Evolutionary conservation across 2,329 filamentous ascomycete species (phyloP), one percentile per base, ranked within the genome.

Genomic region (Paecilomyces niveus): DNA sequence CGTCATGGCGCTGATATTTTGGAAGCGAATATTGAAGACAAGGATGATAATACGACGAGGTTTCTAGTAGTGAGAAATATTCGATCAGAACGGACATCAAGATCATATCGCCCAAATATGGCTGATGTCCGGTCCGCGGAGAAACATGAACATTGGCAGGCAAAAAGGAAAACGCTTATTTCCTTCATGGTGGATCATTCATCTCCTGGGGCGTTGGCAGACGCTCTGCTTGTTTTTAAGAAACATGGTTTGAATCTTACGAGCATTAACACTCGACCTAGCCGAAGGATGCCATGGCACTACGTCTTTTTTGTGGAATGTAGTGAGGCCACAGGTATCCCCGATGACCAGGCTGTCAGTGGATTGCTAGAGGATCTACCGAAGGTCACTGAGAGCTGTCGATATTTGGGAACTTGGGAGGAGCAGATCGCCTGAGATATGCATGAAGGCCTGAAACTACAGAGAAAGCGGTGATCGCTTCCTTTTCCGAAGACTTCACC

Each of bases 281-380:
- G 89, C 67, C 83, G 89, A 58, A 78, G 83, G 45, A 77, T 79
- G 64, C 85, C 89, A 21, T 97, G 96, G 84, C 87, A 95, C 71
- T 97, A 97, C 76, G 84, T 97, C 39, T 97, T 97, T 77, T 92
- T 97, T 70, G 87, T 97, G 31, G 93, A 97, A 78, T 92, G 96
- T 67, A 84, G 89, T 71, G 88, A 89, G 13, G 59, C 62, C n/a
- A 61, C 64, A 6, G 66, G 66, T 10, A 61, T 60, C 22, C 64
- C 70, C 54, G 67, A 68, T 57, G 68, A 70, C 22, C 64, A 65
- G 10, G 71, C 71, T 31, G 57, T 68, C 6, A 62, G 64, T 8
- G 67, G 58, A 39, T 59, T 76, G 51, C 60, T 78, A 55, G 39
- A 64, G 35, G 70, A 72, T 52, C 57, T 79, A 53, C 62, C 62